Percentiles rank a stretch among this genome's conserved stretches.
Evolutionary conservation across 257 asterid genomes (phyloP).

Genomic region (Primulina huaijiensis): DNA sequence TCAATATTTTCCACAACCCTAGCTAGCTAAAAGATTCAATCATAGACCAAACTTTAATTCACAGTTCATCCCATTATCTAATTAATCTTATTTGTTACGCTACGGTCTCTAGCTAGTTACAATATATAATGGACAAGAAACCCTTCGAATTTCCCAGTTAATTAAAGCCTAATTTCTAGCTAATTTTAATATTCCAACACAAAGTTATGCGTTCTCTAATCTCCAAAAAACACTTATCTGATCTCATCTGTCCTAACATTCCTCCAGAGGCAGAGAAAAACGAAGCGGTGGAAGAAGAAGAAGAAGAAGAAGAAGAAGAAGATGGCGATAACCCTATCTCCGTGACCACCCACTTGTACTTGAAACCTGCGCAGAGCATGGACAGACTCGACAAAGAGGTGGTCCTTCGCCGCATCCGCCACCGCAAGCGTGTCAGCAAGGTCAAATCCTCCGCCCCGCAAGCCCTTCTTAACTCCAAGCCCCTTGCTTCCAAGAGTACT

Average conservation of each 20-base stretch:
- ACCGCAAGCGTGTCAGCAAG: conserved; percentile 53
- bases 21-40: no score
- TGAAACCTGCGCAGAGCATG: conserved; percentile 40
- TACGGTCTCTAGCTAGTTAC: no score
- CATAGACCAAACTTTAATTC: no score
- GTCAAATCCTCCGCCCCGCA: conserved; percentile 42
- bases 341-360: conserved; percentile 39
- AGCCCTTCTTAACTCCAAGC: conserved; percentile 38
- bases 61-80: no score
- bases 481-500: conserved; percentile 25
- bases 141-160: no score
- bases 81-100: no score
- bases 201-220: conserved; percentile 7
- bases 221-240: conserved; percentile 21
- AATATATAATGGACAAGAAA: no score
- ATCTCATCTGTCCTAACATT: background rate
- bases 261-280: background rate
- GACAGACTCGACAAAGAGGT: conserved; percentile 49
- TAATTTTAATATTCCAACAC: no score
- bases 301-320: conserved; percentile 25
- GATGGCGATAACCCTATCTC: conserved; percentile 19
- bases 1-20: no score
- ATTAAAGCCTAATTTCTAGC: no score
- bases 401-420: conserved; percentile 70
- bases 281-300: background rate